Evolutionary conservation across 2,329 filamentous ascomycete genomes (phyloP).

Genomic region (Falciphora oryzae): DNA sequence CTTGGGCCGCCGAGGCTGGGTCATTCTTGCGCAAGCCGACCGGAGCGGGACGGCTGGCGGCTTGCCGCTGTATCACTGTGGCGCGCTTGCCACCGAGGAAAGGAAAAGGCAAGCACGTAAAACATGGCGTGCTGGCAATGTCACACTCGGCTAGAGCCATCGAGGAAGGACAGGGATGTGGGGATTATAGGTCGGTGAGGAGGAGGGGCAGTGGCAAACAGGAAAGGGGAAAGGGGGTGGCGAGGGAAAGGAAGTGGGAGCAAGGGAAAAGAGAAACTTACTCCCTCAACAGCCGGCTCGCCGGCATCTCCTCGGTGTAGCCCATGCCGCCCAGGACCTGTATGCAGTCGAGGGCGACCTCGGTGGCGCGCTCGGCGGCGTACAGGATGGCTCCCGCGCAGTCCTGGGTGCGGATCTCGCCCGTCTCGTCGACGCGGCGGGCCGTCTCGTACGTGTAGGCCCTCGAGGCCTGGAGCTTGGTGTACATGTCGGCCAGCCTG

Average conservation of each 20-base stretch:
- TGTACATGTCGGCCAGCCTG: conserved; percentile 96
- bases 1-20: no score
- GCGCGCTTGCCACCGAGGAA: no score
- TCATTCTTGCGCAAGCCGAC: no score
- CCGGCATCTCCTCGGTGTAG: conserved; percentile 92
- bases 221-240: not conserved
- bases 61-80: no score
- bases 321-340: conserved; percentile 94
- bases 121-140: no score
- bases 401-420: conserved; percentile 74
- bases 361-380: conserved; percentile 83
- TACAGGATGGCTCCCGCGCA: conserved; percentile 93
- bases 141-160: no score
- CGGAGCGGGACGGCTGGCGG: no score
- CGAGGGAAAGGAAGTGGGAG: not conserved
- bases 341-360: conserved; percentile 80
- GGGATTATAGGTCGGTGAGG: not conserved
- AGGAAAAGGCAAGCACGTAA: no score
- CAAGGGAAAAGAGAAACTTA: conserved; percentile 28
- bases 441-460: conserved; percentile 87
- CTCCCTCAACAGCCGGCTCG: conserved; percentile 74
- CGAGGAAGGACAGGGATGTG: no score
- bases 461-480: conserved; percentile 76
- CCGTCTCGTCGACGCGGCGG: conserved; percentile 69
- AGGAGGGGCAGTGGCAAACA: not conserved